These are phyloP conservation scores for Sporisorium sorghi DNA, from an alignment of 1,284 basidiomycete genomes.

Conservation along the genomic window DNA sequence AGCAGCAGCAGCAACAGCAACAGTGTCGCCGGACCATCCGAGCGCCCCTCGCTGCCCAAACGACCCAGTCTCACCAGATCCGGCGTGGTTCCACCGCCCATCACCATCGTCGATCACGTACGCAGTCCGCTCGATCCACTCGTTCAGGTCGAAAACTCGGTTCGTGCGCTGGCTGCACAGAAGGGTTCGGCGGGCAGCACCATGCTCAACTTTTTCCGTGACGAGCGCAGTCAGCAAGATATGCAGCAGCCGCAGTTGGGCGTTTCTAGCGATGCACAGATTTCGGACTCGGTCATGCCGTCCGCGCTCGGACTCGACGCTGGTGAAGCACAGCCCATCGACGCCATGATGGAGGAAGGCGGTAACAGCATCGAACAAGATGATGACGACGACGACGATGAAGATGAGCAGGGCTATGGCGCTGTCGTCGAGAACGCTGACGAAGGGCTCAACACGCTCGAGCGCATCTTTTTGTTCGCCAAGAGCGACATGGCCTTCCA, in stretches of 20 bases:
- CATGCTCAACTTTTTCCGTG: constrained; percentile 54
- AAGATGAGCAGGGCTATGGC: constrained; percentile 27
- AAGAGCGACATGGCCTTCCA: constrained; percentile 87
- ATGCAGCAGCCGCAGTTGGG: constrained; percentile 23
- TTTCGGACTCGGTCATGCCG: constrained; percentile 37
- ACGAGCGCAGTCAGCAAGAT: constrained; percentile 25
- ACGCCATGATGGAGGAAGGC: constrained; percentile 34
- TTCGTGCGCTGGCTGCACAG: constrained; percentile 38
- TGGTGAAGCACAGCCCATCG: constrained; percentile 19
- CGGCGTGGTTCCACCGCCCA: constrained; percentile 51
- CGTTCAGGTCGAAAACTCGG: constrained; percentile 35
- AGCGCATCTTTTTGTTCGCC: constrained; percentile 93
- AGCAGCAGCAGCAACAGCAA: neutral
- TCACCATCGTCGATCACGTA: constrained; percentile 27
- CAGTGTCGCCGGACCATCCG: neutral
- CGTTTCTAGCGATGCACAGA: constrained; percentile 27
- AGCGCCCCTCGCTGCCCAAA: constrained; percentile 47
- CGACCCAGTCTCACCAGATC: constrained; percentile 59
- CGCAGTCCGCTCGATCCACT: constrained; percentile 34
- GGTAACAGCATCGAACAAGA: neutral
- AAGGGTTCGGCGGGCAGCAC: constrained; percentile 42
- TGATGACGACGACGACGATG: constrained; percentile 18
- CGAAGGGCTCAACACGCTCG: constrained; percentile 77
- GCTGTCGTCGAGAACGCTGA: constrained; percentile 31
- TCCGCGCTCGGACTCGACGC: constrained; percentile 50